Percentiles rank a stretch among this genome's conserved stretches.
These are phyloP conservation scores for Gossypium armourianum DNA, from an alignment of 441 rosid species.

Conservation along the genomic window DNA sequence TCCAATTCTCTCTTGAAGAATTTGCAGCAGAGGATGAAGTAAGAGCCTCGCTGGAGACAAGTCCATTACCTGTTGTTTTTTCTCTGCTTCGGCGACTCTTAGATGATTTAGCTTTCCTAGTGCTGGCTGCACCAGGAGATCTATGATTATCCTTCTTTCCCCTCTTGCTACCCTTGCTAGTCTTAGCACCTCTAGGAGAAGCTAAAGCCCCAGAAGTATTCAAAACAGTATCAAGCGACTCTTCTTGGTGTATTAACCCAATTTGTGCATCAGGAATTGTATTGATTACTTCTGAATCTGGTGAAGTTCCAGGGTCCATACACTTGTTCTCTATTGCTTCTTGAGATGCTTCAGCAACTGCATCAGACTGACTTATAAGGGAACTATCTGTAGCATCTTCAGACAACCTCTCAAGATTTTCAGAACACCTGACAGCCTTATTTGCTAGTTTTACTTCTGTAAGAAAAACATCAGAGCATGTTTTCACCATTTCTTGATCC, in stretches of 20 bases:
- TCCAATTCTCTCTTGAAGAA: constrained; percentile 28
- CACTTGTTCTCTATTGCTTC: constrained; percentile 34
- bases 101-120: constrained; percentile 30
- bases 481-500: constrained; percentile 26
- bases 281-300: constrained; percentile 97
- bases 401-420: constrained; percentile 28
- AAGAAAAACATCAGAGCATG: constrained; percentile 23
- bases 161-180: constrained; percentile 23
- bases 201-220: constrained; percentile 28
- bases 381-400: constrained; percentile 31
- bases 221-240: constrained; percentile 28
- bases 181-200: constrained; percentile 23
- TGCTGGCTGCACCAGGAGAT: constrained; percentile 24
- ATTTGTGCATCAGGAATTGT: constrained; percentile 45
- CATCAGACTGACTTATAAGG: constrained; percentile 26
- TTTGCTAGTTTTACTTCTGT: constrained; percentile 23
- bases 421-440: constrained; percentile 27
- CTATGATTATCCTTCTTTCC: constrained; percentile 42
- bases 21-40: constrained; percentile 23
- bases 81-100: constrained; percentile 34
- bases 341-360: constrained; percentile 32
- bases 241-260: constrained; percentile 34
- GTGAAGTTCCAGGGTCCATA: constrained; percentile 77
- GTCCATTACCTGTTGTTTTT: constrained; percentile 20
- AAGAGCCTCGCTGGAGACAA: constrained; percentile 24